Base-by-base conservation (phyloP, 2,329 filamentous ascomycete genomes). In the Venturia effusa region DNA sequence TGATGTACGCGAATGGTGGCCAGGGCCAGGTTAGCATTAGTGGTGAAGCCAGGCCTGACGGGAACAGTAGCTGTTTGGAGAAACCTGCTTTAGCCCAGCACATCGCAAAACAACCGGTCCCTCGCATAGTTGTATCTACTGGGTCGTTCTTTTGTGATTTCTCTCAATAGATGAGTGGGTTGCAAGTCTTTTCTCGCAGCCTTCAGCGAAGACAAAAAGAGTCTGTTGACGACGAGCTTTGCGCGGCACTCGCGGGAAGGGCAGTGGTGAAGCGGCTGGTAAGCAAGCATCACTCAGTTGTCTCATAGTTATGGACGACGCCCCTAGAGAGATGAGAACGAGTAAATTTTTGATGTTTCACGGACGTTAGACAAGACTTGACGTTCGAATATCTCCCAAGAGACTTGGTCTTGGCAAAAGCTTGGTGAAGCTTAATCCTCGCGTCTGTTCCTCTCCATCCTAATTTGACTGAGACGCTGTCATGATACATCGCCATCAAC, bases 401-500 rank as follows among this genome's bases (percentile, higher is more conserved):
- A 57, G 51, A 34, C 30, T 57, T 34, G 30, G 27, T 5, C 51
- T 57, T 32, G 51, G 51, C 51, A 57, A 57, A 57, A 57, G 51
- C 51, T 57, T 57, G 27, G 51, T 57, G 51, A 57, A 34, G 51
- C 51, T 57, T 57, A 57, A 32, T 57, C 34, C 27, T n/a, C 10
- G 27, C 51, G 51, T 22, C 37, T 39, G n/a, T n/a, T n/a, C n/a
- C n/a, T 11, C 10, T 11, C 15, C 37, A 10, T 39, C 10, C 37
- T 39, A 39, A 39, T 39, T 39, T 39, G 37, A 11, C 10, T 39
- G 37, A 39, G 37, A 39, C 37, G 8, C 3, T 5, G 8, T 4
- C 37, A 39, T 39, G 37, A 39, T 39, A 11, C 37, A 39, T 4
- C 37, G 8, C 37, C 37, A 39, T 11, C 37, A 39, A n/a, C n/a